phyloP scores from a whole-genome alignment of 768 basidiomycete species.

The Trametes coccinea region DNA sequence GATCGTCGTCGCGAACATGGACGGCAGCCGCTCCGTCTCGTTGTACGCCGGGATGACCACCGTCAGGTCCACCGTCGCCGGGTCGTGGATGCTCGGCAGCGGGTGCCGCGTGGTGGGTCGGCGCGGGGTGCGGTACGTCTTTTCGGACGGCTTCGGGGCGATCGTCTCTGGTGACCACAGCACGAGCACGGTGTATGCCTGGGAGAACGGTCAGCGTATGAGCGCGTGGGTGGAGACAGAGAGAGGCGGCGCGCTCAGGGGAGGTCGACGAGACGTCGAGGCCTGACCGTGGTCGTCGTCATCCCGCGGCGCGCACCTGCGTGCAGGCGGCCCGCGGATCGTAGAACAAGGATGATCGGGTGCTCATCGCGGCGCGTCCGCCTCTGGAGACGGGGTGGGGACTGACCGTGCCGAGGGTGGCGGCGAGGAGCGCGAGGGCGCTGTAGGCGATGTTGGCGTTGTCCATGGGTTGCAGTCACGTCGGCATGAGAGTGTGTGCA shows the following conservation, averaged over 20 bases:
- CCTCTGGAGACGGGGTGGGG: background rate
- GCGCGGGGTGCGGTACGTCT: constrained; percentile 59
- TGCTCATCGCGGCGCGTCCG: constrained; percentile 50
- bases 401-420: constrained; percentile 28
- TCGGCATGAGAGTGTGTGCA: constrained; percentile 11
- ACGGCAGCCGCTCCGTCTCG: constrained; percentile 77
- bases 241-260: constrained; percentile 36
- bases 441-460: constrained; percentile 21
- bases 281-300: constrained; percentile 66
- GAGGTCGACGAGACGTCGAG: constrained; percentile 29
- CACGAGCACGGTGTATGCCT: constrained; percentile 73
- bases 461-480: constrained; percentile 22
- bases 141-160: constrained; percentile 64
- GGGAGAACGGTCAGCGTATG: constrained; percentile 16
- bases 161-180: constrained; percentile 75
- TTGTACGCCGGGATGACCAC: constrained; percentile 93
- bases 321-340: constrained; percentile 54
- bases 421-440: constrained; percentile 22
- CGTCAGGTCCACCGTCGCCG: constrained; percentile 66
- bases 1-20: constrained; percentile 80
- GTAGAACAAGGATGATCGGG: constrained; percentile 92
- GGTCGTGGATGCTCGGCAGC: constrained; percentile 55
- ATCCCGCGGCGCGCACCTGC: constrained; percentile 52
- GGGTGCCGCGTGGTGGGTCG: constrained; percentile 56
- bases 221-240: constrained; percentile 2